phyloP scores from a whole-genome alignment of 2,329 filamentous ascomycete species.

The Aspergillus sp. region DNA sequence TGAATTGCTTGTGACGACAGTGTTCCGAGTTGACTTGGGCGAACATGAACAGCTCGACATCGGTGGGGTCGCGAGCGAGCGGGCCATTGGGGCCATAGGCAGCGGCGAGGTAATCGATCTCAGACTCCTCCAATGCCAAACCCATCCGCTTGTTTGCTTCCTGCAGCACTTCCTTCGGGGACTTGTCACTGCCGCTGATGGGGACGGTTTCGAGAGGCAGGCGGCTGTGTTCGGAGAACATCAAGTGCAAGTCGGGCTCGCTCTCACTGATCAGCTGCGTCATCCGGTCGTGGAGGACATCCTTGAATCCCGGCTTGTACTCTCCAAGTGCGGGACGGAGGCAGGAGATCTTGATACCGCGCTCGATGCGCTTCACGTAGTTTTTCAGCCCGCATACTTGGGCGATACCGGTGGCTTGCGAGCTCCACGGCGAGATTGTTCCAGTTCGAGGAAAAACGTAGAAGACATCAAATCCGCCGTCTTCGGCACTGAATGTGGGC shows the following conservation, averaged over 20 bases:
- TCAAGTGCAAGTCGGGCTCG: slow-evolving; percentile 67
- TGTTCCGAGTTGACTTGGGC: slow-evolving; percentile 99
- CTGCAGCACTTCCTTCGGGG: slow-evolving; percentile 70
- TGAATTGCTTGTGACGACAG: slow-evolving; percentile 87
- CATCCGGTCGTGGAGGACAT: slow-evolving; percentile 90
- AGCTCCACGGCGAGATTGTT: slow-evolving; percentile 94
- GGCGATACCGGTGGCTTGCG: slow-evolving; percentile 90
- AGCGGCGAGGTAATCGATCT: slow-evolving; percentile 93
- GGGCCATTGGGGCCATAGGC: slow-evolving; percentile 67
- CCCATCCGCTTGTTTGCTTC: slow-evolving; percentile 83
- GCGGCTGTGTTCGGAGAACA: slow-evolving; percentile 73
- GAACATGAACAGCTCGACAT: slow-evolving; percentile 99
- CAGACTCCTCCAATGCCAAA: slow-evolving; percentile 79
- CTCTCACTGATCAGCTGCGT: slow-evolving; percentile 74
- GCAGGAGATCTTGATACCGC: slow-evolving; percentile 75
- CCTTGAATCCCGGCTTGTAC: slow-evolving; percentile 56
- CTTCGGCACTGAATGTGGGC: slow-evolving; percentile 45
- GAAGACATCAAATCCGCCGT: slow-evolving; percentile 58
- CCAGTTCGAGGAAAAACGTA: slow-evolving; percentile 78
- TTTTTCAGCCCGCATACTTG: slow-evolving; percentile 81
- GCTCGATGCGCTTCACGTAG: slow-evolving; percentile 76
- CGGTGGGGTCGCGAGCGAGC: slow-evolving; percentile 66
- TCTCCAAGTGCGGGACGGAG: slow-evolving; percentile 56
- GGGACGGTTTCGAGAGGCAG: slow-evolving; percentile 72
- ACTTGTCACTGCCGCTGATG: slow-evolving; percentile 64